These are phyloP conservation scores for Wallacemonas rigidus DNA, from an alignment of 208 protist species.

Conservation along the genomic window DNA sequence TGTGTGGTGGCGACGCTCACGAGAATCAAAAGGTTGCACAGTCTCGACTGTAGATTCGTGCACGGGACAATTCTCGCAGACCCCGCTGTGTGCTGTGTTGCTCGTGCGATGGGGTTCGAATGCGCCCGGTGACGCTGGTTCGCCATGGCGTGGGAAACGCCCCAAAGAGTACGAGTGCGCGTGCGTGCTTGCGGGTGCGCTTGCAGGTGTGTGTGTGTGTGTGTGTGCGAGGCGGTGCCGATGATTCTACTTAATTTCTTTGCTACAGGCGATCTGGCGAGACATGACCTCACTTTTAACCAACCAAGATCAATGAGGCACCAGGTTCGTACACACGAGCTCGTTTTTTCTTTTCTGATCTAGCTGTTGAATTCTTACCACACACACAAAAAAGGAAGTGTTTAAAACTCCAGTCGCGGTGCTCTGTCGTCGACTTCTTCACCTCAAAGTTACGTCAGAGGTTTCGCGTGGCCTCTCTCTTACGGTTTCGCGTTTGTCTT, in stretches of 20 bases:
- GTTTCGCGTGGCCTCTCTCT: too few species aligned
- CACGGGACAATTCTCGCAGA: too few species aligned
- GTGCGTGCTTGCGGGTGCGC: not conserved
- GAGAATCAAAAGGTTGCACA: too few species aligned
- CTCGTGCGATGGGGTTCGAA: not conserved
- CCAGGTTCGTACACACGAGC: not conserved
- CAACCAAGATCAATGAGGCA: not conserved
- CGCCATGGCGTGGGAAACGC: not conserved
- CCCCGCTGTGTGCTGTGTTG: not conserved
- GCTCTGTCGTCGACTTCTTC: too few species aligned
- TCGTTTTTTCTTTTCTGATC: conserved; percentile 3
- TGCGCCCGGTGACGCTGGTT: not conserved
- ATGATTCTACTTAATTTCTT: conserved; percentile 22
- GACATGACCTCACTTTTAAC: conserved; percentile 2
- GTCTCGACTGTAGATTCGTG: too few species aligned
- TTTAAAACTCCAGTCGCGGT: too few species aligned
- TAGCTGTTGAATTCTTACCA: not conserved
- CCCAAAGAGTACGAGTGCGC: not conserved
- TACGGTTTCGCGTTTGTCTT: too few species aligned
- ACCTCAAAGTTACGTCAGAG: too few species aligned
- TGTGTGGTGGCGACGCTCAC: too few species aligned
- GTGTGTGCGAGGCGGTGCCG: conserved; percentile 27
- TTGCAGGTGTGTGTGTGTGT: conserved; percentile 4
- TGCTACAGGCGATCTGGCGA: not conserved
- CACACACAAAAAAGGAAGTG: too few species aligned